These are phyloP conservation scores for Chlamydomonas sp. DNA, from an alignment of 139 green algal genomes.

Conservation along the genomic window DNA sequence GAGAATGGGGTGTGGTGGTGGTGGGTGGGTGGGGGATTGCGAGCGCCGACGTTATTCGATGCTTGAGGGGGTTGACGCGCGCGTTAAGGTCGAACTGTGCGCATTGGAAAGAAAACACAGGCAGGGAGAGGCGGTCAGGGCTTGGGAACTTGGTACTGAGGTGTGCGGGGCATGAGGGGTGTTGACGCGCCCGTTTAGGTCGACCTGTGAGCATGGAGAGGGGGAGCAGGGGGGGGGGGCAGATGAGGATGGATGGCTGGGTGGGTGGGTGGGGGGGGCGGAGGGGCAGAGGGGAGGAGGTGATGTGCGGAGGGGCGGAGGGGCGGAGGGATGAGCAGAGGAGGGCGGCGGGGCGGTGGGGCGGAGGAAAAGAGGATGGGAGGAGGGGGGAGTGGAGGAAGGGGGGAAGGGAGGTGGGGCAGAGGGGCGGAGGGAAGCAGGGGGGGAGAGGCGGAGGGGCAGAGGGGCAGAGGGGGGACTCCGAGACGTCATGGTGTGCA, in stretches of 20 bases:
- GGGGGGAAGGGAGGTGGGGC: neutral
- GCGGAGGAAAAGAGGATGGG: neutral
- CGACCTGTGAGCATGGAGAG: too few relatives aligned
- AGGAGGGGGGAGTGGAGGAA: neutral
- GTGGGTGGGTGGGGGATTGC: too few relatives aligned
- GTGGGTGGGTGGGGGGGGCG: neutral
- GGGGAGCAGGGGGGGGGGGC: too few relatives aligned
- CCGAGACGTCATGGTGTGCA: too few relatives aligned
- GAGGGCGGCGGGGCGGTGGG: neutral
- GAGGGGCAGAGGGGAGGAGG: neutral
- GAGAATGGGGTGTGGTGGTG: too few relatives aligned
- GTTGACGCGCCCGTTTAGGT: too few relatives aligned
- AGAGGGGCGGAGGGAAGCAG: neutral
- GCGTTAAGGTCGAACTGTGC: too few relatives aligned
- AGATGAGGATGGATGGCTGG: neutral
- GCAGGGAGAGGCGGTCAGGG: too few relatives aligned
- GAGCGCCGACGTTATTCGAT: conserved; percentile 4
- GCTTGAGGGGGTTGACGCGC: neutral
- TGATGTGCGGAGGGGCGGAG: too few relatives aligned
- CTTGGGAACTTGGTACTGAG: too few relatives aligned
- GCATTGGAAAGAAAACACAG: too few relatives aligned
- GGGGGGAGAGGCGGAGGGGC: neutral
- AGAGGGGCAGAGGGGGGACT: neutral
- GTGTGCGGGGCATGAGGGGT: too few relatives aligned
- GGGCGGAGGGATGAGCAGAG: neutral